Conservation (phyloP, 2,329 filamentous ascomycete species). For the Aureobasidium sp. region DNA sequence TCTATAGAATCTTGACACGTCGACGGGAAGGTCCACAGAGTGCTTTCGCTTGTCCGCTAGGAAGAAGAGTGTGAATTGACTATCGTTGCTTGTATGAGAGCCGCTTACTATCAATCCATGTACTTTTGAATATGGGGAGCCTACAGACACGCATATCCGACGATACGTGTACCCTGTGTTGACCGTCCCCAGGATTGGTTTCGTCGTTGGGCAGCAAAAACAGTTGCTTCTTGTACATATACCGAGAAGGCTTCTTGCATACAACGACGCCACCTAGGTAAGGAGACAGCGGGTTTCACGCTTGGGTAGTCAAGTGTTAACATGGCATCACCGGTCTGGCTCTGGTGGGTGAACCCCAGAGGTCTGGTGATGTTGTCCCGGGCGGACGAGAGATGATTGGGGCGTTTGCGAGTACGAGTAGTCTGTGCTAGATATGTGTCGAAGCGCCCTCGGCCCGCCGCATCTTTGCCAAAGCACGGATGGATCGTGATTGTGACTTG, state of each 20-base stretch:
- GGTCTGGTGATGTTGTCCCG: slow-evolving; percentile 6
- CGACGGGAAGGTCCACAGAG: neutral
- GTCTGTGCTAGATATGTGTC: slow-evolving; percentile 7
- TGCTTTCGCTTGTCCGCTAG: neutral
- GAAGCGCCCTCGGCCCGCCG: slow-evolving; percentile 9
- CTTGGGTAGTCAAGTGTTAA: neutral
- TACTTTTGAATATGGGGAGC: neutral
- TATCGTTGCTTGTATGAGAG: neutral
- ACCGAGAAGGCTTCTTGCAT: slow-evolving; percentile 1
- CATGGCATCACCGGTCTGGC: neutral
- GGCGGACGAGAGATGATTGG: neutral
- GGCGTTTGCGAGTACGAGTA: neutral
- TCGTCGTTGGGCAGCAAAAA: slow-evolving; percentile 13
- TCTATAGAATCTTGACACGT: neutral
- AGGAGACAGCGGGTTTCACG: neutral
- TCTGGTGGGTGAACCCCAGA: neutral
- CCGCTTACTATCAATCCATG: neutral
- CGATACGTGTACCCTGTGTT: neutral
- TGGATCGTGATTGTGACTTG: slow-evolving; percentile 9
- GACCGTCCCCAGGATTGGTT: neutral
- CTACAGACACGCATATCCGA: neutral
- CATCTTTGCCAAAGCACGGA: slow-evolving; percentile 5
- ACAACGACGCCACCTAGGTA: slow-evolving; percentile 1
- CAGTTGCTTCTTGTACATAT: slow-evolving; percentile 4
- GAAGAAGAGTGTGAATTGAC: neutral